phyloP scores from a whole-genome alignment of 495 filamentous ascomycete genomes.

The Lepidopterella palustris region DNA sequence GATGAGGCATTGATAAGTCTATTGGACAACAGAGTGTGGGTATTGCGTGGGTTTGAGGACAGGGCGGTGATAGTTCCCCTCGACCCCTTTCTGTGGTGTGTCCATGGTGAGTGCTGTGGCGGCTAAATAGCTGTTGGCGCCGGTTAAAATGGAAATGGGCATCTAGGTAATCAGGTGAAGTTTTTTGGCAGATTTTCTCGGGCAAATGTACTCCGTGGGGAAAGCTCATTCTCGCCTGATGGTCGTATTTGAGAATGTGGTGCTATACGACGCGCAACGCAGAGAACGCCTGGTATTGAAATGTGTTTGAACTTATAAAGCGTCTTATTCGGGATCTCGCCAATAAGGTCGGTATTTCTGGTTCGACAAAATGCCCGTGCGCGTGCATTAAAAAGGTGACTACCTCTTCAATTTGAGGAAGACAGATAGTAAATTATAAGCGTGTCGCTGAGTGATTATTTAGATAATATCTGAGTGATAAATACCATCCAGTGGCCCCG shows the following conservation, averaged over 20 bases:
- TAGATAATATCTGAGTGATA: not conserved
- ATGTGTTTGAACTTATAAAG: too few species aligned
- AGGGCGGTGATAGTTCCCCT: not conserved
- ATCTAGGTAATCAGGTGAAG: too few species aligned
- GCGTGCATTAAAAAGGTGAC: not conserved
- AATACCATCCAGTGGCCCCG: not conserved
- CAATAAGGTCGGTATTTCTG: too few species aligned
- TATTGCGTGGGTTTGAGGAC: not conserved
- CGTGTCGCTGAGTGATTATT: too few species aligned
- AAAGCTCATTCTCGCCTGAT: too few species aligned
- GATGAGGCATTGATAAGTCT: too few species aligned
- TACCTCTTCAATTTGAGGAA: not conserved
- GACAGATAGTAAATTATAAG: too few species aligned
- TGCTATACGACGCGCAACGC: too few species aligned
- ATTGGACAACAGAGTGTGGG: not conserved
- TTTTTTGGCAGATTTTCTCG: not conserved
- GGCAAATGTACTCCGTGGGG: not conserved
- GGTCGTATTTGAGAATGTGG: too few species aligned
- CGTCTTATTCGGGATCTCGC: too few species aligned
- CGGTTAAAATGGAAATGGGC: not conserved
- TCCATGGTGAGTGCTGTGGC: not conserved
- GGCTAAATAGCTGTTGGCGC: not conserved
- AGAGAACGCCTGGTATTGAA: too few species aligned
- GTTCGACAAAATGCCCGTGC: too few species aligned
- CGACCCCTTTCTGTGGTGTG: not conserved